Percentiles rank a stretch among this genome's conserved stretches.
phyloP scores from a whole-genome alignment of 139 green algal genomes.

The Monoraphidium neglectum region DNA sequence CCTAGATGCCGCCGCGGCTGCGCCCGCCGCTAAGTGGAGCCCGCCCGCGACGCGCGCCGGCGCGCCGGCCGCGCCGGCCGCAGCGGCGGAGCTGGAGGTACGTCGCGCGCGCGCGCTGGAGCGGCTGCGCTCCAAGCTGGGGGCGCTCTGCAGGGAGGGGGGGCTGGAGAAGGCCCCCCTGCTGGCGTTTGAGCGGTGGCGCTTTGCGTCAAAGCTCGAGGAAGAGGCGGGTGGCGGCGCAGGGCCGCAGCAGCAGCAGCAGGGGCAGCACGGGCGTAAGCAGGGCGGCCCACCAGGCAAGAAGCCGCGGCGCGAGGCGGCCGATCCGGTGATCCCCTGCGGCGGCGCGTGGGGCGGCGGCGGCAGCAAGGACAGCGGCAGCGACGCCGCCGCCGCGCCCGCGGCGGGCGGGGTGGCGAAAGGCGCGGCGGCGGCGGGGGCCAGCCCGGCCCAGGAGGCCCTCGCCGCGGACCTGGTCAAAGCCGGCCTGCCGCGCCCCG shows the following conservation, averaged over 20 bases:
- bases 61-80: neutral
- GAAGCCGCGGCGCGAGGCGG: too few species aligned
- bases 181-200: conserved; percentile 33
- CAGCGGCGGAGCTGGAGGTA: conserved; percentile 33
- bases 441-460: too few species aligned
- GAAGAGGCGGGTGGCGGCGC: too few species aligned
- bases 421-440: too few species aligned
- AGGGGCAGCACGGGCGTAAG: conserved; percentile 11
- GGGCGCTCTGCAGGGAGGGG: conserved; percentile 7
- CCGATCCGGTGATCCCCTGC: conserved; percentile 12
- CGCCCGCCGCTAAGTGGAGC: conserved; percentile 10
- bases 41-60: neutral
- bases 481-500: neutral
- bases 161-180: conserved; percentile 21
- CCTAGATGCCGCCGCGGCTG: too few species aligned
- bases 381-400: conserved; percentile 1
- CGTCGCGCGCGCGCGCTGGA: conserved; percentile 14
- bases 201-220: conserved; percentile 25
- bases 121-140: conserved; percentile 8
- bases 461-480: conserved; percentile 4
- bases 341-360: too few species aligned
- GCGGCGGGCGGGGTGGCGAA: too few species aligned
- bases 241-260: neutral
- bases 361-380: too few species aligned
- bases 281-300: too few species aligned